Percentiles rank a stretch among this genome's conserved stretches.
Evolutionary conservation across 2,329 filamentous ascomycete genomes (phyloP).

Genomic region (Ophiosphaerella herpotricha): DNA sequence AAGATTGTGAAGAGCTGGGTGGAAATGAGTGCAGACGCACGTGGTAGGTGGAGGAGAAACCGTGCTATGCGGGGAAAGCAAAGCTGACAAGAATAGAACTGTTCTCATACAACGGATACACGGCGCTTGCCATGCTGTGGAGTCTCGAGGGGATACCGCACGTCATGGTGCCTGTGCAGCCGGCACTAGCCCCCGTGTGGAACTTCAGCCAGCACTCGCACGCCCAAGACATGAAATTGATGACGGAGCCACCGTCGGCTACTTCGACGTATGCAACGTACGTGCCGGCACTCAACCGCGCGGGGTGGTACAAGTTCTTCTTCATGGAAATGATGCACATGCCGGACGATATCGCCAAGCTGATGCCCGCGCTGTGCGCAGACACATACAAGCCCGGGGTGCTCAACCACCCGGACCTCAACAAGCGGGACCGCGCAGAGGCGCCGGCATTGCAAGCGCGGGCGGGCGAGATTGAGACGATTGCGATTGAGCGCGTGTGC

Average conservation of each 20-base stretch:
- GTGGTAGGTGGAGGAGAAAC: conserved; percentile 23
- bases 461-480: conserved; percentile 28
- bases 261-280: conserved; percentile 25
- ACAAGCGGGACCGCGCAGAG: conserved; percentile 33
- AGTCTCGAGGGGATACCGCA: conserved; percentile 40
- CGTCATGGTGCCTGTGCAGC: conserved; percentile 38
- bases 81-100: conserved; percentile 22
- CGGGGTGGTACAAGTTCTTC: conserved; percentile 44
- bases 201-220: conserved; percentile 35
- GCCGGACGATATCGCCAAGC: conserved; percentile 32
- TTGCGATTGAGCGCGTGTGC: conserved; percentile 34
- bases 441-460: conserved; percentile 27
- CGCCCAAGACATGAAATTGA: conserved; percentile 27
- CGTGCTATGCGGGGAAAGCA: not conserved
- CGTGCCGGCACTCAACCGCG: conserved; percentile 42
- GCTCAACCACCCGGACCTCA: conserved; percentile 38
- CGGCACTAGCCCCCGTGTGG: conserved; percentile 33
- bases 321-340: conserved; percentile 38
- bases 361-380: conserved; percentile 31
- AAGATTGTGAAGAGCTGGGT: conserved; percentile 41
- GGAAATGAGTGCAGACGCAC: conserved; percentile 32
- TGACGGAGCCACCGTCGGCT: conserved; percentile 10
- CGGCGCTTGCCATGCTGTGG: conserved; percentile 41
- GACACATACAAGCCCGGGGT: conserved; percentile 39
- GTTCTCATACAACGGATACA: conserved; percentile 34